Evolutionary conservation across 495 filamentous ascomycete genomes (phyloP), one percentile per base, ranked within the genome.

Genomic region (Cenococcum geophilum): DNA sequence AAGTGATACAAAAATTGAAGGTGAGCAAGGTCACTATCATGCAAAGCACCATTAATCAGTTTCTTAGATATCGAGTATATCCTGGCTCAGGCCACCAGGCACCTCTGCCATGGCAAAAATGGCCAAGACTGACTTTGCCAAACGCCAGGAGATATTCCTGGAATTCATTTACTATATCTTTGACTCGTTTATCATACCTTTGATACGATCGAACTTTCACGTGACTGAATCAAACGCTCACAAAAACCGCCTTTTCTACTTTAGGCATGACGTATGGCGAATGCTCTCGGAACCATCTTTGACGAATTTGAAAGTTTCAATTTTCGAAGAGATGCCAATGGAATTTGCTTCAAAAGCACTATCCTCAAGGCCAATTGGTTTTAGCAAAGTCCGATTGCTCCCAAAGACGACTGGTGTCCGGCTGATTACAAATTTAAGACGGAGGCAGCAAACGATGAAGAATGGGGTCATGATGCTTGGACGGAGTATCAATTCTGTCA

Each of bases 111-210:
- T 97, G 93, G 93, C 80, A n/a, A 91, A 88, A 45, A 78, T 87
- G 34, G 84, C 88, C 20, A 71, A 78, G 45, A 83, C 89, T 0
- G 93, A 98, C 64, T 71, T 81, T 32, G 72, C 77, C 22, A 97
- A 97, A 74, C 86, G 93, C 8, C 78, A 71, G 18, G 88, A 96
- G 70, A 76, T 97, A 5, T 81, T 96, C 34, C 73, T 83, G 51
- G 93, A 98, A 68, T 85, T 97, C 57, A 63, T 97, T 0, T 97
- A 96, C 74, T 98, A 91, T 72, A 61, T 95, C 1, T 92, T 97
- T 64, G 92, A 98, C 66, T 95, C 91, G 0, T 77, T 97, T 27
- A 67, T 98, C 18, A 89, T 97, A 62, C 93, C 93, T 6, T 81
- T 97, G 0, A 80, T 98, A 53, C 85, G 89, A 16, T 80, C 81